phyloP scores from a whole-genome alignment of 768 basidiomycete genomes.

The Hydnomerulius pinastri region DNA sequence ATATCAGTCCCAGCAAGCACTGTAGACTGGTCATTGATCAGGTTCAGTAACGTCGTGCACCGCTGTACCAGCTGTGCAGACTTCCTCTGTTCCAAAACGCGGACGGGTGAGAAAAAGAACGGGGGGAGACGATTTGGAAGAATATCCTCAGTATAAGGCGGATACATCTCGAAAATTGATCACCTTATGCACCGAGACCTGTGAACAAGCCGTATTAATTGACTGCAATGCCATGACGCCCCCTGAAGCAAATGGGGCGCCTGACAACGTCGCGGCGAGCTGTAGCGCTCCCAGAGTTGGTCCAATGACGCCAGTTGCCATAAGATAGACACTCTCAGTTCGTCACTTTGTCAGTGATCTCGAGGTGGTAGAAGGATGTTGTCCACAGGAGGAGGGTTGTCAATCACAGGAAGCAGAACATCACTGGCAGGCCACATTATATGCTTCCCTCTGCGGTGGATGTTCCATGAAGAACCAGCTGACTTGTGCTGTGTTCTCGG shows the following conservation, averaged over 20 bases:
- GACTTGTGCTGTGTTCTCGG: not conserved
- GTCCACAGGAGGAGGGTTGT: not conserved
- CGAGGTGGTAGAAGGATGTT: not conserved
- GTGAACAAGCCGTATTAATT: slow-evolving; percentile 46
- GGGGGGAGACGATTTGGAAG: no score
- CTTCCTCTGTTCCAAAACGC: slow-evolving; percentile 37
- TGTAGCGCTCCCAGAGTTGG: slow-evolving; percentile 35
- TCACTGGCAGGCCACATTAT: slow-evolving; percentile 12
- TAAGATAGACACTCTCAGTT: no score
- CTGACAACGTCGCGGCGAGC: slow-evolving; percentile 44
- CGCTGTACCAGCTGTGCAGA: slow-evolving; percentile 42
- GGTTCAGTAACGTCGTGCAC: slow-evolving; percentile 41
- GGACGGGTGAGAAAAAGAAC: not conserved
- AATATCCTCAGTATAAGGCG: slow-evolving; percentile 2
- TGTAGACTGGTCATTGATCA: slow-evolving; percentile 42
- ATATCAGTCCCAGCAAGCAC: slow-evolving; percentile 43
- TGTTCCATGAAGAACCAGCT: not conserved
- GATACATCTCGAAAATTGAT: slow-evolving; percentile 1
- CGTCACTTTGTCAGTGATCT: not conserved
- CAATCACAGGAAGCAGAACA: not conserved
- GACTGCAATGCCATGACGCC: slow-evolving; percentile 45
- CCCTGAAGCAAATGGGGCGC: slow-evolving; percentile 48
- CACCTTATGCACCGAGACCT: slow-evolving; percentile 54
- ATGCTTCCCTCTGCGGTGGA: not conserved
- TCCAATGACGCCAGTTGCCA: slow-evolving; percentile 19